These are phyloP conservation scores for Pleurotus djamor DNA, from an alignment of 768 basidiomycete genomes.

Conservation along the genomic window DNA sequence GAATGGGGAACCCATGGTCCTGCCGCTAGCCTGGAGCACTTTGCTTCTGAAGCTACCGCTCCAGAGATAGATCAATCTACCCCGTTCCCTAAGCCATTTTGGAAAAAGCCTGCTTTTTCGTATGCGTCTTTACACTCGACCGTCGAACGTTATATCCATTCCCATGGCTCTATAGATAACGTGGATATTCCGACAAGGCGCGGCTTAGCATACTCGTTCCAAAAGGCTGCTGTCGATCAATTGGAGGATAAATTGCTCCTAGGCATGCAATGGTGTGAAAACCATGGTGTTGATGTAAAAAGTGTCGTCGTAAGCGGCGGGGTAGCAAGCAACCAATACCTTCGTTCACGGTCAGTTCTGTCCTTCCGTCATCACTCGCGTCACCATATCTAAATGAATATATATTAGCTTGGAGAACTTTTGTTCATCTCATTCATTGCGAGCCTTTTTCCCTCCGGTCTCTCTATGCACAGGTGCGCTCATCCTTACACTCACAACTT, in stretches of 20 bases:
- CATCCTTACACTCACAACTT: neutral
- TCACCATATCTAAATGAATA: neutral
- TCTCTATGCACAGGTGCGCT: slow-evolving; percentile 76
- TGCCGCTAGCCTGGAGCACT: slow-evolving; percentile 80
- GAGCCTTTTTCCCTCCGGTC: slow-evolving; percentile 72
- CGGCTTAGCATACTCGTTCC: slow-evolving; percentile 70
- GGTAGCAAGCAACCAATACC: slow-evolving; percentile 75
- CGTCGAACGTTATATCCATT: slow-evolving; percentile 55
- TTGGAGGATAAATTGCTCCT: slow-evolving; percentile 72
- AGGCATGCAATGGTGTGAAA: slow-evolving; percentile 42
- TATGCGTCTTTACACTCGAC: slow-evolving; percentile 76
- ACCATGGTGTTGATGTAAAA: slow-evolving; percentile 39
- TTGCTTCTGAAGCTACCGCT: slow-evolving; percentile 41
- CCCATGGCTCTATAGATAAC: slow-evolving; percentile 36
- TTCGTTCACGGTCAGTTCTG: slow-evolving; percentile 39
- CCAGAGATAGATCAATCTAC: slow-evolving; percentile 26
- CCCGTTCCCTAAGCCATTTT: slow-evolving; percentile 47
- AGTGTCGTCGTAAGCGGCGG: slow-evolving; percentile 88
- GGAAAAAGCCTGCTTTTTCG: slow-evolving; percentile 65
- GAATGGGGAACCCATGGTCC: slow-evolving; percentile 63
- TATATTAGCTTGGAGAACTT: neutral
- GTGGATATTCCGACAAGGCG: slow-evolving; percentile 35
- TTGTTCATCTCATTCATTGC: slow-evolving; percentile 25
- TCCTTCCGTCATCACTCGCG: neutral
- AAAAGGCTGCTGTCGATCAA: slow-evolving; percentile 67